A percentile compares a stretch with the other conserved stretches of the same genome.
phyloP scores from a whole-genome alignment of 495 filamentous ascomycete species.

The Aspergillus egyptiacus region DNA sequence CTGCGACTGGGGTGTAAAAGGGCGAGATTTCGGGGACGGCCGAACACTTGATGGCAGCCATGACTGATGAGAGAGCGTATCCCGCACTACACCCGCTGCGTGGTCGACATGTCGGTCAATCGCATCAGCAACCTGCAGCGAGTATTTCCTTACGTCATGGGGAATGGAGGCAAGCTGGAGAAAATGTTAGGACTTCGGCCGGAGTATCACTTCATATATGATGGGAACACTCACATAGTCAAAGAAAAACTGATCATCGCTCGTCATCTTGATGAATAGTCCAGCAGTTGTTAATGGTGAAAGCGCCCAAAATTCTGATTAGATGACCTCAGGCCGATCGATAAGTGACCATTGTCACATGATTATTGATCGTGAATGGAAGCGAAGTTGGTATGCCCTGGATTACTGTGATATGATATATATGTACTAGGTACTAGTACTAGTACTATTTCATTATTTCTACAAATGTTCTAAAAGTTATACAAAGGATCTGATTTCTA shows the following conservation, averaged over 20 bases:
- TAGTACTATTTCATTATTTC: neutral
- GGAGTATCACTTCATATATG: neutral
- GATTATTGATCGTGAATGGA: neutral
- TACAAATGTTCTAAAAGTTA: no score
- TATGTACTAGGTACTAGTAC: no score
- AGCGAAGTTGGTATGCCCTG: no score
- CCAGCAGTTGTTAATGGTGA: neutral
- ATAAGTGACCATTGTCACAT: conserved; percentile 5
- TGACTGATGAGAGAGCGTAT: conserved; percentile 53
- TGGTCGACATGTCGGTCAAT: conserved; percentile 72
- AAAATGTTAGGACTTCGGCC: conserved; percentile 2
- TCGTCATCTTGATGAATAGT: conserved; percentile 37
- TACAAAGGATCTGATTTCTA: no score
- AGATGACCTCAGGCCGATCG: conserved; percentile 3
- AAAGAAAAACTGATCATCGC: conserved; percentile 47
- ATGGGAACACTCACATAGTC: conserved; percentile 36
- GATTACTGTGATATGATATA: no score
- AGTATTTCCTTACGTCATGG: conserved; percentile 60
- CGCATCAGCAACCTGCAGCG: conserved; percentile 61
- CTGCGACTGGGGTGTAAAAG: conserved; percentile 35
- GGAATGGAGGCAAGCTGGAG: conserved; percentile 65
- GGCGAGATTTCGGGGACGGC: conserved; percentile 47
- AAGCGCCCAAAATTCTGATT: conserved; percentile 3
- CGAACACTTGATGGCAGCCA: conserved; percentile 67
- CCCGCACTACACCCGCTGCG: conserved; percentile 56